Conservation (phyloP, 257 asterid genomes). For the Lycium ferocissimum region DNA sequence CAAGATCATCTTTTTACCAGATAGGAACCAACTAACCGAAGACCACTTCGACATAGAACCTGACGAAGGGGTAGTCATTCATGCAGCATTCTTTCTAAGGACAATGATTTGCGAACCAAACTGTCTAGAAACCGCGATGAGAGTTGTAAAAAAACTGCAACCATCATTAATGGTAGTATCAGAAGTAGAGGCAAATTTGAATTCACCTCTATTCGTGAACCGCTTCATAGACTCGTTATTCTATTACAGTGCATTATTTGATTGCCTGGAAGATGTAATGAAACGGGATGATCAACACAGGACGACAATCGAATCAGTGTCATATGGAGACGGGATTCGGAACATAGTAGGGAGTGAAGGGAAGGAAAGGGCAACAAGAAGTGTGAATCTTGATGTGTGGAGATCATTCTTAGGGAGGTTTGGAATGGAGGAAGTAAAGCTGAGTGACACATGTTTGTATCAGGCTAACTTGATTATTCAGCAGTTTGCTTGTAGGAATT, state of each 20-base stretch:
- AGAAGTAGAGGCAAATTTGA: constrained; percentile 46
- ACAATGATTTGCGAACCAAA: constrained; percentile 30
- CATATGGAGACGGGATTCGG: constrained; percentile 27
- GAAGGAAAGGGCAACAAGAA: constrained; percentile 36
- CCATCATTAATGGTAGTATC: constrained; percentile 41
- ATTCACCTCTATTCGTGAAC: constrained; percentile 45
- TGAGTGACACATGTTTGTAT: constrained; percentile 41
- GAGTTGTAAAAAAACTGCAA: constrained; percentile 29
- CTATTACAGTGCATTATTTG: constrained; percentile 41
- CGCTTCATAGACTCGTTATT: constrained; percentile 46
- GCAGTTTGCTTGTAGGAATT: constrained; percentile 34
- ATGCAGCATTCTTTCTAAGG: constrained; percentile 30
- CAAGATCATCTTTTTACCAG: constrained; percentile 35
- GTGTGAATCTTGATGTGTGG: constrained; percentile 46
- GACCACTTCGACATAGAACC: constrained; percentile 32
- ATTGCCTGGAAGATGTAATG: constrained; percentile 44
- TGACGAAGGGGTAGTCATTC: constrained; percentile 35
- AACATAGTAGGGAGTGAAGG: constrained; percentile 45
- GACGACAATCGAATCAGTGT: constrained; percentile 33
- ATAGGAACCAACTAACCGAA: constrained; percentile 35
- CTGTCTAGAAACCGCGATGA: constrained; percentile 39
- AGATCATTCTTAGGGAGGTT: constrained; percentile 47
- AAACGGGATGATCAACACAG: constrained; percentile 28
- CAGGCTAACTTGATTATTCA: constrained; percentile 52
- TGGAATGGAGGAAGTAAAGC: constrained; percentile 49